Conservation (phyloP, 768 basidiomycete species). For the Trametopsis cervina region DNA sequence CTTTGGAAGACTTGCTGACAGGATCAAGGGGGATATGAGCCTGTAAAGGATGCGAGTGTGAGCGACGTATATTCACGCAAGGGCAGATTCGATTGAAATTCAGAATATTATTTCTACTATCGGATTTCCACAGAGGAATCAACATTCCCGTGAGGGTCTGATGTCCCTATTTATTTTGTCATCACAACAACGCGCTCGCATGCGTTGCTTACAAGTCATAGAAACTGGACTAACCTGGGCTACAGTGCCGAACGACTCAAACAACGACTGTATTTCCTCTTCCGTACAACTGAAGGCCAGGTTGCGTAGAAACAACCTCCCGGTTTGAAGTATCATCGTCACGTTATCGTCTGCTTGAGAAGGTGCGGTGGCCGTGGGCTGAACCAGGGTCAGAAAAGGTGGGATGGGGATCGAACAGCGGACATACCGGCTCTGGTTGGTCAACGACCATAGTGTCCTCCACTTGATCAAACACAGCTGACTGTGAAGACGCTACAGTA, state of each 20-base stretch:
- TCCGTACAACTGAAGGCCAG: slow-evolving; percentile 81
- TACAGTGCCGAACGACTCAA: slow-evolving; percentile 63
- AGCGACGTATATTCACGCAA: background rate
- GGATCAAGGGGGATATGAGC: slow-evolving; percentile 52
- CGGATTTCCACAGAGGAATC: slow-evolving; percentile 41
- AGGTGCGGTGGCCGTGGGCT: slow-evolving; percentile 17
- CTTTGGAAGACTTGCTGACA: slow-evolving; percentile 42
- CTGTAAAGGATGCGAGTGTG: slow-evolving; percentile 21
- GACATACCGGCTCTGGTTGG: too few relatives aligned
- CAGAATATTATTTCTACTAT: slow-evolving; percentile 51
- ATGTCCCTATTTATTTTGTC: slow-evolving; percentile 51
- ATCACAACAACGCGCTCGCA: slow-evolving; percentile 25
- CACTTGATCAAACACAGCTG: slow-evolving; percentile 56
- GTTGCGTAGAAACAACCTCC: slow-evolving; percentile 90
- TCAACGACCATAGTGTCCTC: too few relatives aligned
- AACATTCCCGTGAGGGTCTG: slow-evolving; percentile 41
- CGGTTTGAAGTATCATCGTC: slow-evolving; percentile 54
- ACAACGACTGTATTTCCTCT: slow-evolving; percentile 57
- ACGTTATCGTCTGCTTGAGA: too few relatives aligned
- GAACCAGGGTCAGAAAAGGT: background rate
- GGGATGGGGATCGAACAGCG: too few relatives aligned
- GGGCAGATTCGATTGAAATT: slow-evolving; percentile 10
- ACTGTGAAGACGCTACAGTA: slow-evolving; percentile 24
- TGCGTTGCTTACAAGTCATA: slow-evolving; percentile 2
- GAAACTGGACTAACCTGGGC: slow-evolving; percentile 60